A percentile compares a stretch with the other conserved stretches of the same genome.
These are phyloP conservation scores for Syzygium oleosum DNA, from an alignment of 345 rosid genomes.

Conservation along the genomic window DNA sequence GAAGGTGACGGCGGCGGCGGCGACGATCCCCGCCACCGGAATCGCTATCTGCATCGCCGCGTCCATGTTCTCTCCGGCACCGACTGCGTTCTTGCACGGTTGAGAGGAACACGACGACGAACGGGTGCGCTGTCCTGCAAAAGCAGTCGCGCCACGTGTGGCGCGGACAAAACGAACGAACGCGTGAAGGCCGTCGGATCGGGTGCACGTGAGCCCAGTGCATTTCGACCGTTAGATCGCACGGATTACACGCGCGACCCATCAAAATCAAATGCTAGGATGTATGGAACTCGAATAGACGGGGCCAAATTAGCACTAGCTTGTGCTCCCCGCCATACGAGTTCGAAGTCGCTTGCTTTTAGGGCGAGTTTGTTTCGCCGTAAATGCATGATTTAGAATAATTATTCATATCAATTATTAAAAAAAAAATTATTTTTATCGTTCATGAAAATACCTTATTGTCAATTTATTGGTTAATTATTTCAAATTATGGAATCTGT, in stretches of 20 bases:
- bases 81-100: background rate
- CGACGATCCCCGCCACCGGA: conserved; percentile 54
- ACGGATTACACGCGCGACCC: background rate
- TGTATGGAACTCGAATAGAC: no score
- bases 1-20: conserved; percentile 59
- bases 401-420: no score
- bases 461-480: no score
- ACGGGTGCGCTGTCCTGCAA: background rate
- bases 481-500: no score
- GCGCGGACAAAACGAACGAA: background rate
- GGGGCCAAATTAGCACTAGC: no score
- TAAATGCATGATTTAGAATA: no score
- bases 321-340: no score
- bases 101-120: background rate
- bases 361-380: no score
- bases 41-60: conserved; percentile 47
- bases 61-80: conserved; percentile 25
- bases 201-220: background rate
- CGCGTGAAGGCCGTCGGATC: background rate
- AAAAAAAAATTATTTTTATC: no score
- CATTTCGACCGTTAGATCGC: background rate
- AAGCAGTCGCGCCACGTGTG: background rate
- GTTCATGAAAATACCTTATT: no score
- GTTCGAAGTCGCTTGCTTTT: no score
- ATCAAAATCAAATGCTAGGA: background rate